Evolutionary conservation across 768 basidiomycete species (phyloP).

Genomic region (Russula vinacea): DNA sequence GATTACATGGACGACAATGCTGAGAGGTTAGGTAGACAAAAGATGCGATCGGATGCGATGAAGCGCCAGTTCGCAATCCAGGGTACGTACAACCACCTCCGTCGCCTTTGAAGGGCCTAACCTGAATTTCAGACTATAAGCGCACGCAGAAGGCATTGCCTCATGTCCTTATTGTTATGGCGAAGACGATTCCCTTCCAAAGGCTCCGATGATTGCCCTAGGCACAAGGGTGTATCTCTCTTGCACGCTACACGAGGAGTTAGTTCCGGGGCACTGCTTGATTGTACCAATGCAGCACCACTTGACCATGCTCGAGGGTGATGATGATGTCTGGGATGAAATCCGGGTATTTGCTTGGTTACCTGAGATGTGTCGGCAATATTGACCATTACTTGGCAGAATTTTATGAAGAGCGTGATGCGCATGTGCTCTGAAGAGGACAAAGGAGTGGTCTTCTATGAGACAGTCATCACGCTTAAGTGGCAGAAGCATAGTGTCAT

Average conservation of each 20-base stretch:
- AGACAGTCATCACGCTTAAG: slow-evolving; percentile 84
- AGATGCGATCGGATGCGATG: slow-evolving; percentile 95
- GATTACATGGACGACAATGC: slow-evolving; percentile 98
- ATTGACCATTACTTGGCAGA: slow-evolving; percentile 40
- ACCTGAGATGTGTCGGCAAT: neutral
- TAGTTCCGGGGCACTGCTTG: slow-evolving; percentile 88
- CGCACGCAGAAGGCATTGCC: slow-evolving; percentile 88
- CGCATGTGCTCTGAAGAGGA: slow-evolving; percentile 90
- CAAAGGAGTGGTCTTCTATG: slow-evolving; percentile 93
- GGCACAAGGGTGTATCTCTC: slow-evolving; percentile 90
- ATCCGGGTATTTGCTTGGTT: slow-evolving; percentile 61
- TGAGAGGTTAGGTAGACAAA: slow-evolving; percentile 85
- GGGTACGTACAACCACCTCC: slow-evolving; percentile 46
- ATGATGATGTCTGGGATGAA: slow-evolving; percentile 99
- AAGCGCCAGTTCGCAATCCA: slow-evolving; percentile 96
- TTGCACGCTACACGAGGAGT: slow-evolving; percentile 81
- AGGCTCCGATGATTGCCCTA: slow-evolving; percentile 84
- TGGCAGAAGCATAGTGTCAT: slow-evolving; percentile 90
- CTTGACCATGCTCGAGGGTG: slow-evolving; percentile 84
- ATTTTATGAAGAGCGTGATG: slow-evolving; percentile 91
- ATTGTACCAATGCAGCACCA: slow-evolving; percentile 97
- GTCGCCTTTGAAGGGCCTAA: slow-evolving; percentile 11
- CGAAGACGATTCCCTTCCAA: slow-evolving; percentile 89
- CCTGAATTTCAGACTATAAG: slow-evolving; percentile 70
- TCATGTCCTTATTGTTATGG: slow-evolving; percentile 85